Base-by-base conservation (phyloP, 1,284 basidiomycete species). In the Sporisorium reilianum region DNA sequence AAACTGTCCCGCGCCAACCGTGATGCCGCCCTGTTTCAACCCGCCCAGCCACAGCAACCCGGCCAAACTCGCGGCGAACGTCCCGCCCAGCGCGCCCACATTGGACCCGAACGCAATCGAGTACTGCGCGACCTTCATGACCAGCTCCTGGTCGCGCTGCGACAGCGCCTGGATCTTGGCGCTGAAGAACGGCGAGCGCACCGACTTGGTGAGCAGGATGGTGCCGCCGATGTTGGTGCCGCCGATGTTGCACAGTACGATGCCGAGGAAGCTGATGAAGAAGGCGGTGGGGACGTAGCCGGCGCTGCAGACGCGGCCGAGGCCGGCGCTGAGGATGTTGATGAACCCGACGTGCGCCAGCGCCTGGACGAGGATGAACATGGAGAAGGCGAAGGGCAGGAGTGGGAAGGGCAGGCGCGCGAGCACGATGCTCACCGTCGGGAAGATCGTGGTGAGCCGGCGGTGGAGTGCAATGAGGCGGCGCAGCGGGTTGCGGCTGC, bases 221-320 rank as follows among this genome's bases (percentile, higher is more conserved):
- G 95, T 97, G 2, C 94, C 93, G 42, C 95, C 96, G 61, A 98
- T 97, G 84, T 97, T 97, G 11, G 95, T 97, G 0, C 95, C 95
- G 23, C 92, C 90, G 51, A 95, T 70, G 82, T 97, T 97, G 86
- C 94, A 97, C 16, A 95, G 87, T 28, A 95, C 80, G 46, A 94
- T 91, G 64, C 85, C 88, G 56, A 86, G 84, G 68, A 88, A 86
- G 78, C 83, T 88, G 88, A 86, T 88, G 80, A 85, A 86, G 81
- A 80, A 88, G 71, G 85, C 87, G 18, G 80, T 81, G 83, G 82
- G 87, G 40, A 83, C 87, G 51, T 79, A 87, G 78, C 85, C 87
- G 36, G 78, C 80, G 12, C 88, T 79, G 7, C 87, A 86, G 11
- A 85, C 81, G 40, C 76, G 14, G 86, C 88, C 25, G 87, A 90